Conservation (phyloP, 2,329 filamentous ascomycete genomes). For the Phoma sp. region DNA sequence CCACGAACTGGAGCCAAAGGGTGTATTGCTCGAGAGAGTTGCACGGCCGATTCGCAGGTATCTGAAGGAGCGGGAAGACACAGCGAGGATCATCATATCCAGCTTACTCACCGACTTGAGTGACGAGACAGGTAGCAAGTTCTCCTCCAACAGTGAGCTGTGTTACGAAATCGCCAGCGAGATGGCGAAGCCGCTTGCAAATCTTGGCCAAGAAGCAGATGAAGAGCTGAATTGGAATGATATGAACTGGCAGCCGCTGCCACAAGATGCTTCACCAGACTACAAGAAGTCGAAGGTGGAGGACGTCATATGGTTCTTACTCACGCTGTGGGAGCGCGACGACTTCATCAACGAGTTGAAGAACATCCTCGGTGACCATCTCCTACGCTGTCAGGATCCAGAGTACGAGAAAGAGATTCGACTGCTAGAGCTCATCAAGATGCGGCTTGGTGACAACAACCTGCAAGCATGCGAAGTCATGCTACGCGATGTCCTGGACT, state of each 20-base stretch:
- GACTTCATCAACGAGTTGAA: conserved; percentile 97
- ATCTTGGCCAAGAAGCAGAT: conserved; percentile 59
- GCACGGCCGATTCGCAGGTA: conserved; percentile 78
- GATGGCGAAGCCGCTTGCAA: conserved; percentile 66
- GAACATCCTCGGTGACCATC: conserved; percentile 82
- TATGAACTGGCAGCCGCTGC: conserved; percentile 91
- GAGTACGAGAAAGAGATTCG: conserved; percentile 80
- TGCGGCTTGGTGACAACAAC: conserved; percentile 83
- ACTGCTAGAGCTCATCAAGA: conserved; percentile 85
- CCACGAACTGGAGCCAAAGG: conserved; percentile 76
- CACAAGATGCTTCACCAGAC: conserved; percentile 87
- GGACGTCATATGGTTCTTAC: conserved; percentile 90
- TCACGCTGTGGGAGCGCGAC: conserved; percentile 85
- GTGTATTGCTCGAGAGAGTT: conserved; percentile 77
- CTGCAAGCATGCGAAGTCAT: conserved; percentile 97
- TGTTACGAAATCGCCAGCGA: conserved; percentile 71
- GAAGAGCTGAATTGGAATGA: conserved; percentile 88
- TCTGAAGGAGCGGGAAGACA: conserved; percentile 77
- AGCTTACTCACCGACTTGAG: conserved; percentile 71
- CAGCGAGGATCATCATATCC: conserved; percentile 77
- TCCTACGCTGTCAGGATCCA: conserved; percentile 68
- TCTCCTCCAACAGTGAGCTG: conserved; percentile 69
- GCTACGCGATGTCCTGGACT: conserved; percentile 91
- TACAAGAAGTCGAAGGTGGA: conserved; percentile 88
- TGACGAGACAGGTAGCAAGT: conserved; percentile 52